Conservation (phyloP, 345 rosid genomes). For the Crucihimalaya himalaica region DNA sequence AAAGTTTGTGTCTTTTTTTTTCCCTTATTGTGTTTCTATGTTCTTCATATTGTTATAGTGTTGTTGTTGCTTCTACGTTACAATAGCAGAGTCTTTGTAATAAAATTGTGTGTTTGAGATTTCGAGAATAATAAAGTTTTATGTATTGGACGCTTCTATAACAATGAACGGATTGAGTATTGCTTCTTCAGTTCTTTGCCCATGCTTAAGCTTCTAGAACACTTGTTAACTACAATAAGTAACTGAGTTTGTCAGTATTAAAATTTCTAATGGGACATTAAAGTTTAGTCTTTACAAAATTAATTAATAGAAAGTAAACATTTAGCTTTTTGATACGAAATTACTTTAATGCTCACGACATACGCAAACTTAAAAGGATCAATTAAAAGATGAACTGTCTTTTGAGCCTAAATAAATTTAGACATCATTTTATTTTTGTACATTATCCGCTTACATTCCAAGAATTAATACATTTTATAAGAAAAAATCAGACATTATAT, state of each 20-base stretch:
- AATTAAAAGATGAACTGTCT: slow-evolving; percentile 12
- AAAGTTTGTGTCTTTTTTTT: slow-evolving; percentile 14
- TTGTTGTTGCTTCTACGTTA: slow-evolving; percentile 22
- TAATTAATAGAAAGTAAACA: not conserved
- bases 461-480: too few species aligned
- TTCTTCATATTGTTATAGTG: not conserved
- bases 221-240: not conserved
- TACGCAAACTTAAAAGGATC: not conserved
- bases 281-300: not conserved
- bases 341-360: not conserved
- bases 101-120: slow-evolving; percentile 35
- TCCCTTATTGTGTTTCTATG: slow-evolving; percentile 15
- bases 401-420: not conserved
- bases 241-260: not conserved
- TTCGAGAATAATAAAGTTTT: not conserved
- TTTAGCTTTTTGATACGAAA: not conserved
- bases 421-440: not conserved
- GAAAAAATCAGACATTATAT: too few species aligned
- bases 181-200: slow-evolving; percentile 7
- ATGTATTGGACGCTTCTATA: slow-evolving; percentile 13
- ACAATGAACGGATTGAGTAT: not conserved
- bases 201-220: not conserved
- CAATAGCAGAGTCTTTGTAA: slow-evolving; percentile 22
- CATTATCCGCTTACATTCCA: not conserved
- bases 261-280: not conserved